These are phyloP conservation scores for Tuber melanosporum DNA, from an alignment of 495 filamentous ascomycete genomes.

Conservation along the genomic window DNA sequence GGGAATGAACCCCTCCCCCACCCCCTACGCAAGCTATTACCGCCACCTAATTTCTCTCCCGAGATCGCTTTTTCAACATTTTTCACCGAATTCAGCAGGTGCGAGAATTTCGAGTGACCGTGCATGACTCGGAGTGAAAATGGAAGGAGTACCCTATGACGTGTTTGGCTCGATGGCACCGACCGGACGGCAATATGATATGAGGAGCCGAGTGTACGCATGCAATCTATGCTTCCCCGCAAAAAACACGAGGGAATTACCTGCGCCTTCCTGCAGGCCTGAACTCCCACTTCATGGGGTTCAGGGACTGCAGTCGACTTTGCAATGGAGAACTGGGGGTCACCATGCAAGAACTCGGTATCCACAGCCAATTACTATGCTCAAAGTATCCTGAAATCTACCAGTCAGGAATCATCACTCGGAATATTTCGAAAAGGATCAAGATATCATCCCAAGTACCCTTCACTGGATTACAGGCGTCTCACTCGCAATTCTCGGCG, in stretches of 20 bases:
- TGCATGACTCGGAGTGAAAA: background rate
- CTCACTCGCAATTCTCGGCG: background rate
- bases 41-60: background rate
- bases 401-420: background rate
- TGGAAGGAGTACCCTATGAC: background rate
- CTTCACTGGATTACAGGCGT: background rate
- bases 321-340: background rate
- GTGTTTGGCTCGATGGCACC: background rate
- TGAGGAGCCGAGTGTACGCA: background rate
- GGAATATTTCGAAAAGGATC: background rate
- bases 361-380: background rate
- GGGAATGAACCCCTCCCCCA: background rate
- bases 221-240: background rate
- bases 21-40: background rate
- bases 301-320: background rate
- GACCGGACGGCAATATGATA: background rate
- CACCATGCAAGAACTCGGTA: background rate
- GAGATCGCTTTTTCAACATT: background rate
- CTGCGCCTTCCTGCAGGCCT: background rate
- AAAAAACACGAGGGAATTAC: slow-evolving; percentile 5
- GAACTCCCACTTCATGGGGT: background rate
- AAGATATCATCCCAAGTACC: background rate
- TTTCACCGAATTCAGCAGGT: background rate
- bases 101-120: background rate
- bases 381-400: background rate